Conservation (phyloP, 352 stramenopile species). For the Phytophthora multivora region DNA sequence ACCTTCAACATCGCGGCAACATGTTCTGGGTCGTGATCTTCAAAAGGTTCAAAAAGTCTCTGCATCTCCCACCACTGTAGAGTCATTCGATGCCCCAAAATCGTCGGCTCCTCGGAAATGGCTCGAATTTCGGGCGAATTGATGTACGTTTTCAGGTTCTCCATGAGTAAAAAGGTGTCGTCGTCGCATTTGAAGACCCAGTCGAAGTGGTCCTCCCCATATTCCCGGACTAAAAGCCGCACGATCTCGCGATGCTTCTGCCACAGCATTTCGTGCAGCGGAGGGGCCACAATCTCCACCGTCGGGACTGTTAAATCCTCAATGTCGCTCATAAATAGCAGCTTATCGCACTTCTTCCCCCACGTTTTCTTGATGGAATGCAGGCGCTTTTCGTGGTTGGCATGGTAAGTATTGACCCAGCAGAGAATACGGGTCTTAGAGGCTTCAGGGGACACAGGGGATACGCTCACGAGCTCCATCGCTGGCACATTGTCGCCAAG, state of each 20-base stretch:
- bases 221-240: conserved; percentile 71
- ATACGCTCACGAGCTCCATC: conserved; percentile 74
- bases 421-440: conserved; percentile 69
- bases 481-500: conserved; percentile 71
- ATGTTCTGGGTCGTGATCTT: conserved; percentile 64
- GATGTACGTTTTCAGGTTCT: conserved; percentile 83
- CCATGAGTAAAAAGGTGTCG: conserved; percentile 86
- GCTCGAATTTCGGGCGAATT: conserved; percentile 50
- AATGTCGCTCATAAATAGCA: conserved; percentile 88
- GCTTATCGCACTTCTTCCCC: conserved; percentile 82
- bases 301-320: conserved; percentile 69
- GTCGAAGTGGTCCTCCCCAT: conserved; percentile 66
- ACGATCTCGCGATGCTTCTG: conserved; percentile 88
- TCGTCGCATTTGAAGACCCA: conserved; percentile 91
- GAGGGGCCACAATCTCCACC: conserved; percentile 64
- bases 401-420: conserved; percentile 88
- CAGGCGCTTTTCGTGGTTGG: conserved; percentile 69
- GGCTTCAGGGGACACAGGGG: conserved; percentile 47
- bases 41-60: conserved; percentile 67
- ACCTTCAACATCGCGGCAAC: conserved; percentile 56
- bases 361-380: conserved; percentile 77
- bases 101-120: conserved; percentile 44
- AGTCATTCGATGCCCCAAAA: conserved; percentile 88
- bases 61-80: conserved; percentile 88
- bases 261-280: conserved; percentile 79